These are phyloP conservation scores for Passiflora organensis DNA, from an alignment of 345 rosid genomes.

Conservation along the genomic window DNA sequence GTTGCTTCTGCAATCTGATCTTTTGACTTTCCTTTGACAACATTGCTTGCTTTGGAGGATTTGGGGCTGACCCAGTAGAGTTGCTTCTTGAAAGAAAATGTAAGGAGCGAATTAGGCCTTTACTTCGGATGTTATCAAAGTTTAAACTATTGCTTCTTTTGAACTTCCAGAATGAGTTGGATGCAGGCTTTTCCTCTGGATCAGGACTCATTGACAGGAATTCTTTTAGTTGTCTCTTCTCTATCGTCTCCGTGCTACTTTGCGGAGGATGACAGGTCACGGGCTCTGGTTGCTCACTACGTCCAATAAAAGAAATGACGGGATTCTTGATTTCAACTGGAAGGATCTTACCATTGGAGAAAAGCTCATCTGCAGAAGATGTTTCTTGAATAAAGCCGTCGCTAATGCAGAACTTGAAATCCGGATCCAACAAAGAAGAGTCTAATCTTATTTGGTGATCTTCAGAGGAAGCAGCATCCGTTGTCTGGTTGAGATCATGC, in stretches of 20 bases:
- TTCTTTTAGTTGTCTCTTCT: constrained; percentile 77
- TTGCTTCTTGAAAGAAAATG: constrained; percentile 76
- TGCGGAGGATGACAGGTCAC: constrained; percentile 13
- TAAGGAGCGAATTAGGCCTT: constrained; percentile 53
- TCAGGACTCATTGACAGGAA: constrained; percentile 42
- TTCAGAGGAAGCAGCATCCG: constrained; percentile 29
- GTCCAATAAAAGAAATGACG: constrained; percentile 1
- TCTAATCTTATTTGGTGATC: constrained; percentile 35
- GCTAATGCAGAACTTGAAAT: constrained; percentile 62
- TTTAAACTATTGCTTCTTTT: constrained; percentile 80
- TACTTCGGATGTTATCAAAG: constrained; percentile 48
- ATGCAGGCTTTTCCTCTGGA: constrained; percentile 28
- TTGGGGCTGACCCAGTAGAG: constrained; percentile 75
- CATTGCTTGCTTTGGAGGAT: constrained; percentile 38
- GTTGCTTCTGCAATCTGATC: constrained; percentile 45
- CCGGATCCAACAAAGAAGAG: constrained; percentile 47
- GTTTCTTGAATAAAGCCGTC: constrained; percentile 40
- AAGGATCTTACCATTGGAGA: constrained; percentile 77
- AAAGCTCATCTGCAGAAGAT: constrained; percentile 82
- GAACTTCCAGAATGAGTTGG: constrained; percentile 65
- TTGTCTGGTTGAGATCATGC: constrained; percentile 44
- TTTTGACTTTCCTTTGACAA: constrained; percentile 35
- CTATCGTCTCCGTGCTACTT: constrained; percentile 13
- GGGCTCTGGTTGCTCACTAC: constrained; percentile 27
- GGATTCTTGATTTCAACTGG: constrained; percentile 59